Conservation (phyloP, 306 rosid genomes). For the Gleditsia sinensis region DNA sequence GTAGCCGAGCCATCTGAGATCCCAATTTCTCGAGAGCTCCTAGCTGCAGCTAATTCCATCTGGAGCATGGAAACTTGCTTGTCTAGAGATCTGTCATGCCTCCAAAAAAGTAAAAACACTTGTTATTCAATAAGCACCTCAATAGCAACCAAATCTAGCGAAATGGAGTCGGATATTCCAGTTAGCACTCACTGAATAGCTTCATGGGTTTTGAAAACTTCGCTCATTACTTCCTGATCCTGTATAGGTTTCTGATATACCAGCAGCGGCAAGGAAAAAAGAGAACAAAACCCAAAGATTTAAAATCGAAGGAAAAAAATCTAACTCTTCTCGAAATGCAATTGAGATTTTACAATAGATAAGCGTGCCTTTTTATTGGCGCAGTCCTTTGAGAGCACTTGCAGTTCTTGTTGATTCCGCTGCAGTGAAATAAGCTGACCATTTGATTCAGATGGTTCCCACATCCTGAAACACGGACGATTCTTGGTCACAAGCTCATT, state of each 20-base stretch:
- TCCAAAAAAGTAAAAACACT: conserved; percentile 38
- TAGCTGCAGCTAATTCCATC: conserved; percentile 78
- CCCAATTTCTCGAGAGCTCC: conserved; percentile 61
- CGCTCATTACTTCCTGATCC: conserved; percentile 55
- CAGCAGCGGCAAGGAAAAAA: no score
- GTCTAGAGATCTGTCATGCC: conserved; percentile 71
- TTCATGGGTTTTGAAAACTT: conserved; percentile 78
- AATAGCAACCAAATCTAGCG: conserved; percentile 32
- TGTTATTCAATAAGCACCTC: conserved; percentile 1
- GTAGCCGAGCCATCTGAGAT: conserved; percentile 45
- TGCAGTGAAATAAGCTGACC: conserved; percentile 60
- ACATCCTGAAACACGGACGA: conserved; percentile 52
- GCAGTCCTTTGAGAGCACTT: conserved; percentile 70
- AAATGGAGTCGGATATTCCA: conserved; percentile 28
- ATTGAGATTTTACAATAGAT: neutral
- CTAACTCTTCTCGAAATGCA: neutral
- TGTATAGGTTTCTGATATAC: conserved; percentile 54
- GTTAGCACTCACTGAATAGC: conserved; percentile 83
- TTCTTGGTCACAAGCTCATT: neutral
- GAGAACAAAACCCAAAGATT: neutral
- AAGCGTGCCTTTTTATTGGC: conserved; percentile 51
- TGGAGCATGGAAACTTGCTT: conserved; percentile 85
- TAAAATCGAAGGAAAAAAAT: neutral
- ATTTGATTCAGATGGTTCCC: conserved; percentile 69
- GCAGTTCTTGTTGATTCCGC: conserved; percentile 71